Evolutionary conservation across 2,329 filamentous ascomycete species (phyloP), one percentile per base, ranked within the genome.

Genomic region (Ophiostoma angusticollis): DNA sequence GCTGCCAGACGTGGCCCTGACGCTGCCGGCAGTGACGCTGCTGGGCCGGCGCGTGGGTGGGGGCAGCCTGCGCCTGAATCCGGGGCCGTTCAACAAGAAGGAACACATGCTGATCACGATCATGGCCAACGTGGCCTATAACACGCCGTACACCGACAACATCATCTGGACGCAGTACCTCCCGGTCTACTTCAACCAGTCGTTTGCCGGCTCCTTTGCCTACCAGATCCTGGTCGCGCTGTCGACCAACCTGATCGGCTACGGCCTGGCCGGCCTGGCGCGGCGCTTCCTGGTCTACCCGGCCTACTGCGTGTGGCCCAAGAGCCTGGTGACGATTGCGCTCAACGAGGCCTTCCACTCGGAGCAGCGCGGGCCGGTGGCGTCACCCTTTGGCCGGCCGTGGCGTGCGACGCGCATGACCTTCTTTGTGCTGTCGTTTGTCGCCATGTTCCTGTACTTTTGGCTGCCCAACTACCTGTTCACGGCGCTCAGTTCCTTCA

Each of bases 41-140:
- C n/a, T n/a, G n/a, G n/a, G n/a, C n/a, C n/a, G n/a, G n/a, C n/a
- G n/a, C 0, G 17, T 23, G 57, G 1, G 48, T 68, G 13, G 67
- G 62, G 42, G 65, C 66, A 9, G 49, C 60, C 65, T 69, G 49
- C 64, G 60, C 5, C 58, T 73, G 12, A 74, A 74, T 48, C 70
- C 71, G 0, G 70, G 70, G 0, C 65, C 64, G 2, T 76, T 76
- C 50, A 68, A 66, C 39, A 67, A 66, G 49, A 77, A 77, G 55
- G 72, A 77, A 52, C 72, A 77, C 50, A 63, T 71, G 59, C 54
- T 74, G 35, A 68, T 74, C 43, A 63, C 66, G 22, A 70, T 74
- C 52, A 73, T 74, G 68, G 72, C 77, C 39, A 78, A 79, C 51
- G 43, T 70, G 11, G 64, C 65, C 11, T 62, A 58, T 48, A 58